A percentile compares a stretch with the other conserved stretches of the same genome.
These are phyloP conservation scores for Xylariaceae sp. DNA, from an alignment of 2,329 filamentous ascomycete genomes.

Conservation along the genomic window DNA sequence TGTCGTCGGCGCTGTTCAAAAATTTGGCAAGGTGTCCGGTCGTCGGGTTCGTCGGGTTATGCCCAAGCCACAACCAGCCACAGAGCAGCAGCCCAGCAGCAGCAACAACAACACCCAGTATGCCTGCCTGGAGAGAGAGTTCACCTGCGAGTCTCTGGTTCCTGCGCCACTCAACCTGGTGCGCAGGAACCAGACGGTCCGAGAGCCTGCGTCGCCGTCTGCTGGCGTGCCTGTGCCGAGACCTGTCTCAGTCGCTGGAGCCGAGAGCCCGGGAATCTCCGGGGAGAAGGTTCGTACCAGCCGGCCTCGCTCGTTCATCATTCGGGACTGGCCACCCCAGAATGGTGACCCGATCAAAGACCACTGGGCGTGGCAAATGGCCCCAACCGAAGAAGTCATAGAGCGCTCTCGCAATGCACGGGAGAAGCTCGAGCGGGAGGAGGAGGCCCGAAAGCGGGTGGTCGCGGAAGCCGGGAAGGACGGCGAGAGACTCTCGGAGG, in stretches of 20 bases:
- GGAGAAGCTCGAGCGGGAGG: not conserved
- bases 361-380: not conserved
- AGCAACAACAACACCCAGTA: not conserved
- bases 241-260: not conserved
- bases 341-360: not conserved
- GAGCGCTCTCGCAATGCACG: not conserved
- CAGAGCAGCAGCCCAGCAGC: not conserved
- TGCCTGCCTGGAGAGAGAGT: not conserved
- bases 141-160: not conserved
- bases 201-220: no score
- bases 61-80: not conserved
- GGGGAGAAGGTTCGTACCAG: no score
- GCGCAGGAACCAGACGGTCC: not conserved
- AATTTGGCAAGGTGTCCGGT: no score
- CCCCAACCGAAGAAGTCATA: slow-evolving; percentile 4
- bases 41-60: not conserved
- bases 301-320: slow-evolving; percentile 2
- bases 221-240: no score
- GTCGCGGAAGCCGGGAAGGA: not conserved
- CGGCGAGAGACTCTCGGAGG: not conserved
- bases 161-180: slow-evolving; percentile 1
- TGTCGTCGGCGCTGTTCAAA: not conserved
- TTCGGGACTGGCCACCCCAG: not conserved
- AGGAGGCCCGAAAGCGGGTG: not conserved
- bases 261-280: not conserved